Percentiles rank a stretch among this genome's conserved stretches.
phyloP scores from a whole-genome alignment of 768 basidiomycete species.

The Podaxis sp. region DNA sequence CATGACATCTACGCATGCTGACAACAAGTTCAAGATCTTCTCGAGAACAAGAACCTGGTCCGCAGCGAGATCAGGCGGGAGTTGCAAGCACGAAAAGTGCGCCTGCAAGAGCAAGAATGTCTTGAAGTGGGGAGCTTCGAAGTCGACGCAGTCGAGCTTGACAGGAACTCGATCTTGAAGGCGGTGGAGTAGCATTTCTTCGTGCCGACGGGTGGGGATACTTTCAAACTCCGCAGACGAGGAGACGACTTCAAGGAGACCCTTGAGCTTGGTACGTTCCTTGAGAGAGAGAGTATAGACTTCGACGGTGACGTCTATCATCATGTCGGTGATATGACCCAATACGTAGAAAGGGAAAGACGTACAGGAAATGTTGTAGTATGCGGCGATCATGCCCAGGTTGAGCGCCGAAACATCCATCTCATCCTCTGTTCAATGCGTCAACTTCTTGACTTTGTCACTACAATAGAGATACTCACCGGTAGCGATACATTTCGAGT shows the following conservation, averaged over 20 bases:
- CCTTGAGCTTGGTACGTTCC: conserved; percentile 97
- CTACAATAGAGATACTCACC: conserved; percentile 38
- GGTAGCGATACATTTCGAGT: conserved; percentile 92
- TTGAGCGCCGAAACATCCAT: conserved; percentile 92
- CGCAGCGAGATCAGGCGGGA: conserved; percentile 91
- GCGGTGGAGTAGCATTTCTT: conserved; percentile 77
- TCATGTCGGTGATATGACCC: neutral
- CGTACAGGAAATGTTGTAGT: conserved; percentile 91
- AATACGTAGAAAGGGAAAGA: conserved; percentile 11
- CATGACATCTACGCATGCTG: conserved; percentile 98
- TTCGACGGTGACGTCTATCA: conserved; percentile 89
- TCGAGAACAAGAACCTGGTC: conserved; percentile 87
- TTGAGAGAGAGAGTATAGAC: conserved; percentile 95
- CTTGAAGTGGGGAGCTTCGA: conserved; percentile 97
- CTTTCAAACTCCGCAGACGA: conserved; percentile 95
- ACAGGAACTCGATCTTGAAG: conserved; percentile 97
- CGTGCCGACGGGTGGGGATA: conserved; percentile 93
- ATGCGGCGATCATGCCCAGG: conserved; percentile 97
- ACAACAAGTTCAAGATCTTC: conserved; percentile 87
- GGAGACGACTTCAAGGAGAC: conserved; percentile 92
- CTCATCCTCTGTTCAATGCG: conserved; percentile 65
- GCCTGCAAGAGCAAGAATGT: conserved; percentile 95
- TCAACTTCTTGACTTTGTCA: neutral
- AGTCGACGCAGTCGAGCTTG: conserved; percentile 80
- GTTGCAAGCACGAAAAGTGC: conserved; percentile 89